Conservation (phyloP, 257 asterid species). For the Solanum virginianum region DNA sequence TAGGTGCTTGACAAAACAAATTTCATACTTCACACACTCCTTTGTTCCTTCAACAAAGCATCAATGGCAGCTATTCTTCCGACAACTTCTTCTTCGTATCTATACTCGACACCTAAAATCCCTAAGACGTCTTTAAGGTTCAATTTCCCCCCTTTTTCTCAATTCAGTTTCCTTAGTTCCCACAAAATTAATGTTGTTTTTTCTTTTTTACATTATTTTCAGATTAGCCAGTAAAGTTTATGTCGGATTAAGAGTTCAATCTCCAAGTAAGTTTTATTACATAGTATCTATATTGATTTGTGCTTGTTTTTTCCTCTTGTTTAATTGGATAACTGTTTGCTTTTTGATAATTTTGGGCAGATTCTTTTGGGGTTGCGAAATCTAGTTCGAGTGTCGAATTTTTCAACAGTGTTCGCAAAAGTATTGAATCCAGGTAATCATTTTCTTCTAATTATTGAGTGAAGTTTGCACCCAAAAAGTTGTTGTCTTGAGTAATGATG, state of each 20-base stretch:
- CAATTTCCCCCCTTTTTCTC: neutral
- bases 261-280: conserved; percentile 40
- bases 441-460: neutral
- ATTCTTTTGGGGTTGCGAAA: conserved; percentile 37
- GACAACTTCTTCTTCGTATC: conserved; percentile 8
- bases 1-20: neutral
- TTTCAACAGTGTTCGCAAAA: conserved; percentile 46
- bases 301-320: neutral
- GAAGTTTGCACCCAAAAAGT: neutral
- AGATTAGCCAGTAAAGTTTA: conserved; percentile 52
- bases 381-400: conserved; percentile 57
- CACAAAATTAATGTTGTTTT: neutral
- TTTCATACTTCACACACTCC: neutral
- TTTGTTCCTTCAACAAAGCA: neutral
- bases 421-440: conserved; percentile 56
- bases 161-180: neutral
- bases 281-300: neutral
- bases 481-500: neutral
- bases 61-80: conserved; percentile 20
- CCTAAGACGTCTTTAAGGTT: conserved; percentile 26
- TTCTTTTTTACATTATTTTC: conserved; percentile 4
- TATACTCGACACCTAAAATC: conserved; percentile 3
- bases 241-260: conserved; percentile 61
- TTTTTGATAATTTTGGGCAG: conserved; percentile 17
- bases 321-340: neutral